These are phyloP conservation scores for Delphinella strobiligena DNA, from an alignment of 2,329 filamentous ascomycete genomes.

Conservation along the genomic window DNA sequence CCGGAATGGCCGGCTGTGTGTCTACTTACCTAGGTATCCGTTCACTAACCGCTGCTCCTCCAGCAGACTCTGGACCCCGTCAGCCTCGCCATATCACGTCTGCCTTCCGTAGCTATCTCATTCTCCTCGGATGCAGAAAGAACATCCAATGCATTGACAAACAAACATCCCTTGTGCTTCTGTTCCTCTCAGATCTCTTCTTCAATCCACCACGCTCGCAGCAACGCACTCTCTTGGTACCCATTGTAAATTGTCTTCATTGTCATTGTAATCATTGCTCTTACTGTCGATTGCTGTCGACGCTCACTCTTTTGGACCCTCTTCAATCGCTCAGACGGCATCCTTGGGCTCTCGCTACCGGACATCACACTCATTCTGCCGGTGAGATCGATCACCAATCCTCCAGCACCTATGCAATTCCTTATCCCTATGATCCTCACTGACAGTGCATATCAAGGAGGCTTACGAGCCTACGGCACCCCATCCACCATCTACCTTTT, in stretches of 20 bases:
- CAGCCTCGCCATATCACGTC: no score
- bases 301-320: not conserved
- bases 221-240: not conserved
- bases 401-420: no score
- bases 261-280: not conserved
- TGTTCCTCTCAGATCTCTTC: no score
- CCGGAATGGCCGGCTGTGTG: no score
- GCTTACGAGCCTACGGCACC: conserved; percentile 1
- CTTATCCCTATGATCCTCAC: no score
- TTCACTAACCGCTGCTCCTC: no score
- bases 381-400: not conserved
- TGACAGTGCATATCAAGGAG: not conserved
- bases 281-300: not conserved
- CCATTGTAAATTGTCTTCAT: not conserved
- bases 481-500: conserved; percentile 1
- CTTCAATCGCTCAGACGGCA: not conserved
- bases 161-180: not conserved
- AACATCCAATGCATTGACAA: not conserved
- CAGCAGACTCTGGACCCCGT: no score
- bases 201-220: not conserved
- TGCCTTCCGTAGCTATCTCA: no score
- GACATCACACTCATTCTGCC: not conserved
- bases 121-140: not conserved
- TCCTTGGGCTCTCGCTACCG: no score
- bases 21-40: no score